These are phyloP conservation scores for Euphorbia peplus DNA, from an alignment of 345 rosid species.

Conservation along the genomic window DNA sequence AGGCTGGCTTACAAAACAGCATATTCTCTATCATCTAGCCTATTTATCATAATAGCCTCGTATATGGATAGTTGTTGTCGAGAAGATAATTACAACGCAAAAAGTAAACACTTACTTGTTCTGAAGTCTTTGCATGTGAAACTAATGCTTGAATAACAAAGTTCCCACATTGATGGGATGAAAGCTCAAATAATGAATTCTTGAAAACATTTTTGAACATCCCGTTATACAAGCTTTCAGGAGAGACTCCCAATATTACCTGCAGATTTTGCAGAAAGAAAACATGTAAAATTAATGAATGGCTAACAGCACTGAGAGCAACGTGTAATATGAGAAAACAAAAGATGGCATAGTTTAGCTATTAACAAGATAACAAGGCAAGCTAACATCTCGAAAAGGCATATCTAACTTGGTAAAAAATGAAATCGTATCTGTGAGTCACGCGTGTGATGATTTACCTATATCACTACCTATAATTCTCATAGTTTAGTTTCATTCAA, in stretches of 20 bases:
- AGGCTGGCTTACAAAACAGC: too few species aligned
- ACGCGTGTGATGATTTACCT: background rate
- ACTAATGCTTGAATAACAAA: conserved; percentile 81
- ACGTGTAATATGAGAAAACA: background rate
- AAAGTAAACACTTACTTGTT: conserved; percentile 51
- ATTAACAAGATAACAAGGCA: background rate
- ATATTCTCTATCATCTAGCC: too few species aligned
- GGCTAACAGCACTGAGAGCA: background rate
- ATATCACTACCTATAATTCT: background rate
- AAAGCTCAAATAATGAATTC: conserved; percentile 63
- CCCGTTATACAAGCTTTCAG: conserved; percentile 69
- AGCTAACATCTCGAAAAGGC: background rate
- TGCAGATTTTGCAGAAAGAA: conserved; percentile 32
- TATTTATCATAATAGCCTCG: background rate
- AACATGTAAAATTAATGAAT: background rate
- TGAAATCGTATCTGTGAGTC: background rate
- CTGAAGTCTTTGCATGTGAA: conserved; percentile 61
- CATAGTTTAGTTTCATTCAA: background rate
- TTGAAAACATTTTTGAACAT: conserved; percentile 63
- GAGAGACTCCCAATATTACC: conserved; percentile 89
- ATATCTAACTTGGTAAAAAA: background rate
- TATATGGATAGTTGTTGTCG: background rate
- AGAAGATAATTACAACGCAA: background rate
- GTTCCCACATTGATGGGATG: conserved; percentile 87
- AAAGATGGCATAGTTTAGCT: background rate